phyloP scores from a whole-genome alignment of 1,284 basidiomycete genomes.

The Neolentinus lepideus region DNA sequence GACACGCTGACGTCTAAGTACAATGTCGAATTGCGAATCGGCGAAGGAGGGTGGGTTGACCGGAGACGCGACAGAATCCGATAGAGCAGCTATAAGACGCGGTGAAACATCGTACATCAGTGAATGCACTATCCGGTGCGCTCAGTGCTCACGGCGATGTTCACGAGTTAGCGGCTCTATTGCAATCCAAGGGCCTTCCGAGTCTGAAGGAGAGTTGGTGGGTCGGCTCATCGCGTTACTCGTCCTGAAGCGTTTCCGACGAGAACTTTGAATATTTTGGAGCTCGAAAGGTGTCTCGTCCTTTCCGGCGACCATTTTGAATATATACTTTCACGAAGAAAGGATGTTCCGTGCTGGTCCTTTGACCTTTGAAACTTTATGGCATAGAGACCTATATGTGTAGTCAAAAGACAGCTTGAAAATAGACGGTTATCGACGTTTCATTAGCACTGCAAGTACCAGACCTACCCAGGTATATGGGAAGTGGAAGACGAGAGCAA shows the following conservation, averaged over 20 bases:
- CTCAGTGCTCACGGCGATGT: not conserved
- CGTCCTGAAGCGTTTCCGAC: not conserved
- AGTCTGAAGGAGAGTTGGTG: not conserved
- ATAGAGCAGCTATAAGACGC: not conserved
- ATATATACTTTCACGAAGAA: not conserved
- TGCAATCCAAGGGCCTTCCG: not conserved
- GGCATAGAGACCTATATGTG: no score
- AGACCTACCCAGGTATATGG: no score
- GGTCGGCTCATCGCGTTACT: not conserved
- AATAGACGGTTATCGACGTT: no score
- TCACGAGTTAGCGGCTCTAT: not conserved
- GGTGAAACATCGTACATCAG: not conserved
- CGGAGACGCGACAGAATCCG: not conserved
- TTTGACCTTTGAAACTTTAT: not conserved
- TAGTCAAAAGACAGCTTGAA: no score
- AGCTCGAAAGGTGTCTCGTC: not conserved
- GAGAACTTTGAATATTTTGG: not conserved
- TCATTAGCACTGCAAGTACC: no score
- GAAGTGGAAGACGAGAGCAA: no score
- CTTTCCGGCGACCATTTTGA: not conserved
- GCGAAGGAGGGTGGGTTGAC: slow-evolving; percentile 33
- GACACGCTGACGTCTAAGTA: slow-evolving; percentile 49
- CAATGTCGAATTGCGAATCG: slow-evolving; percentile 42
- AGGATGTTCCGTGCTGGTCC: not conserved
- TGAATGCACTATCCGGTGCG: not conserved